These are phyloP conservation scores for Cryphonectria radicalis DNA, from an alignment of 2,329 filamentous ascomycete species.

Conservation along the genomic window DNA sequence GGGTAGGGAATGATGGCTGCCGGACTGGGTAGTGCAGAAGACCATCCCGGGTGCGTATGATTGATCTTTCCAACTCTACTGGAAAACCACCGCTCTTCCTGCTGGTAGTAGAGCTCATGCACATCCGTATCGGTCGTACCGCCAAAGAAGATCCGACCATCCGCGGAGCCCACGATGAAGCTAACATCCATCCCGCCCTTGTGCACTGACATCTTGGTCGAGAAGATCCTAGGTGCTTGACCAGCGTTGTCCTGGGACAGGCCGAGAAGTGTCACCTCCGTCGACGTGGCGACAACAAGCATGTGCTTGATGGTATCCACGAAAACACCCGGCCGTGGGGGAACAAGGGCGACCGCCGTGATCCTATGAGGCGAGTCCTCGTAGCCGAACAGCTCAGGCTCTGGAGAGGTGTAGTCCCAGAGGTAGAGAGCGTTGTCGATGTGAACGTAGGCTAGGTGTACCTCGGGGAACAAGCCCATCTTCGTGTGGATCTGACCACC, in stretches of 20 bases:
- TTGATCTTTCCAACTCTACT: constrained; percentile 86
- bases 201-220: constrained; percentile 82
- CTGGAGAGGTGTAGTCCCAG: constrained; percentile 96
- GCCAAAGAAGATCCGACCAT: constrained; percentile 92
- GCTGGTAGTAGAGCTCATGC: constrained; percentile 93
- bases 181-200: constrained; percentile 78
- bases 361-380: constrained; percentile 90
- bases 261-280: constrained; percentile 86
- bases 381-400: constrained; percentile 88
- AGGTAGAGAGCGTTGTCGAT: constrained; percentile 96
- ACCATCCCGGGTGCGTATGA: constrained; percentile 77
- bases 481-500: constrained; percentile 82
- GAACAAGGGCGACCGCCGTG: constrained; percentile 85
- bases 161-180: constrained; percentile 78
- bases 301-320: constrained; percentile 84
- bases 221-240: constrained; percentile 74
- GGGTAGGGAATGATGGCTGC: constrained; percentile 48
- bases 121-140: constrained; percentile 82
- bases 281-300: constrained; percentile 83
- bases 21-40: constrained; percentile 56
- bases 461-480: constrained; percentile 93
- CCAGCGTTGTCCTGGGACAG: constrained; percentile 65
- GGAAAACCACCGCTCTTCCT: constrained; percentile 96
- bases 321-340: constrained; percentile 86
- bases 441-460: constrained; percentile 93